Percentiles rank a stretch among this genome's conserved stretches.
Evolutionary conservation across 805 yeast genomes (phyloP).

Genomic region (Millerozyma miso): DNA sequence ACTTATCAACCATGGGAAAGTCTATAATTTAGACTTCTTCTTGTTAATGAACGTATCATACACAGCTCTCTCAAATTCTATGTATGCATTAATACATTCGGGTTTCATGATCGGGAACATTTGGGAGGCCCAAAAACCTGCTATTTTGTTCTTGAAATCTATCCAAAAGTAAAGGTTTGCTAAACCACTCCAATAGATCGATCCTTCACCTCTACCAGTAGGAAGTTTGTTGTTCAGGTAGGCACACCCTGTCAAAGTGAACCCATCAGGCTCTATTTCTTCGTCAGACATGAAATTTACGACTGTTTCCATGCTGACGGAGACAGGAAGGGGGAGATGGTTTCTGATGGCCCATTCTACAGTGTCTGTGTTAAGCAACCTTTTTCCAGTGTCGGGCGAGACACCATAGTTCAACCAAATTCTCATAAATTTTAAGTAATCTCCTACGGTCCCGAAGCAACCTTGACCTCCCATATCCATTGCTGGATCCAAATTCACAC

Average conservation of each 20-base stretch:
- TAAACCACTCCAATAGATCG: constrained; percentile 37
- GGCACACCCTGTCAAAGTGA: constrained; percentile 34
- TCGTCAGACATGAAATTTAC: constrained; percentile 11
- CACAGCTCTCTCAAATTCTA: constrained; percentile 22
- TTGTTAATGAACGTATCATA: constrained; percentile 16
- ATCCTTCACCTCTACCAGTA: constrained; percentile 33
- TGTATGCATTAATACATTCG: constrained; percentile 13
- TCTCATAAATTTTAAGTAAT: constrained; percentile 35
- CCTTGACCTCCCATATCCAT: constrained; percentile 46
- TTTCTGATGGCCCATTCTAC: constrained; percentile 28
- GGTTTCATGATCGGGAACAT: constrained; percentile 31
- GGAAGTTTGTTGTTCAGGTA: constrained; percentile 17
- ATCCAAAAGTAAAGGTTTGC: constrained; percentile 40
- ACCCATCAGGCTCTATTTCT: constrained; percentile 21
- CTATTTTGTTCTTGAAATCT: constrained; percentile 33
- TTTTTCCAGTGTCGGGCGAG: constrained; percentile 34
- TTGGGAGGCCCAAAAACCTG: constrained; percentile 38
- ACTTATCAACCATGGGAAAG: too few species aligned
- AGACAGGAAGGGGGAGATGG: constrained; percentile 28
- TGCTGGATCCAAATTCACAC: constrained; percentile 13
- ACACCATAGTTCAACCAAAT: constrained; percentile 37
- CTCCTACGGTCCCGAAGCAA: constrained; percentile 32
- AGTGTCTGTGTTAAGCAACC: constrained; percentile 23
- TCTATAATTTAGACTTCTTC: constrained; percentile 1
- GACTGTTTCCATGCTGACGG: constrained; percentile 12